A percentile compares a stretch with the other conserved stretches of the same genome.
Conservation (phyloP, 208 protist species). For the Crithidia thermophila region DNA sequence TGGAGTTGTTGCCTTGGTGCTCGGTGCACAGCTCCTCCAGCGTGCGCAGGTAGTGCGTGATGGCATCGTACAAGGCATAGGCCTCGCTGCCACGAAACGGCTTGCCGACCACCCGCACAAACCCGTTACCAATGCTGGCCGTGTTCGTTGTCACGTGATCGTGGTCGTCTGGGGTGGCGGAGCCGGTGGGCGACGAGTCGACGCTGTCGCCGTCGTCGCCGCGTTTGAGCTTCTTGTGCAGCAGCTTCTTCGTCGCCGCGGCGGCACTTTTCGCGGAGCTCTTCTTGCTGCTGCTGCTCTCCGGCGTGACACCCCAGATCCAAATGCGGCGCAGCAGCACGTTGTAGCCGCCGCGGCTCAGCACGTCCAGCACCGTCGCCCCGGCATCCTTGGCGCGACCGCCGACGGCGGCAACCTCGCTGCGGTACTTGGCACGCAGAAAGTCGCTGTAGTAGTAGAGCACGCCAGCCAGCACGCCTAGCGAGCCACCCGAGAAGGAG, state of each 20-base stretch:
- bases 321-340: slow-evolving; percentile 58
- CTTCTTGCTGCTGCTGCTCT: slow-evolving; percentile 17
- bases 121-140: neutral
- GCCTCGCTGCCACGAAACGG: slow-evolving; percentile 46
- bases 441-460: slow-evolving; percentile 48
- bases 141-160: slow-evolving; percentile 16
- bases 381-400: slow-evolving; percentile 24
- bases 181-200: neutral
- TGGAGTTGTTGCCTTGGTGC: slow-evolving; percentile 20
- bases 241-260: slow-evolving; percentile 4
- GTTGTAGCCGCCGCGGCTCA: slow-evolving; percentile 37
- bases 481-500: slow-evolving; percentile 55
- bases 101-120: slow-evolving; percentile 10
- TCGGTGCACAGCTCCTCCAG: slow-evolving; percentile 32
- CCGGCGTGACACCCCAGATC: slow-evolving; percentile 52
- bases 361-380: slow-evolving; percentile 31
- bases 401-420: slow-evolving; percentile 21
- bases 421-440: slow-evolving; percentile 35
- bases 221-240: slow-evolving; percentile 2
- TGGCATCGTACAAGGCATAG: slow-evolving; percentile 64
- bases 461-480: slow-evolving; percentile 62
- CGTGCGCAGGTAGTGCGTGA: slow-evolving; percentile 50
- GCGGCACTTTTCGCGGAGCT: neutral
- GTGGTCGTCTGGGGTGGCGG: neutral
- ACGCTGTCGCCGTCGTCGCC: slow-evolving; percentile 9